A percentile compares a stretch with the other conserved stretches of the same genome.
These are phyloP conservation scores for Galium porrigens DNA, from an alignment of 305 asterid species.

Conservation along the genomic window DNA sequence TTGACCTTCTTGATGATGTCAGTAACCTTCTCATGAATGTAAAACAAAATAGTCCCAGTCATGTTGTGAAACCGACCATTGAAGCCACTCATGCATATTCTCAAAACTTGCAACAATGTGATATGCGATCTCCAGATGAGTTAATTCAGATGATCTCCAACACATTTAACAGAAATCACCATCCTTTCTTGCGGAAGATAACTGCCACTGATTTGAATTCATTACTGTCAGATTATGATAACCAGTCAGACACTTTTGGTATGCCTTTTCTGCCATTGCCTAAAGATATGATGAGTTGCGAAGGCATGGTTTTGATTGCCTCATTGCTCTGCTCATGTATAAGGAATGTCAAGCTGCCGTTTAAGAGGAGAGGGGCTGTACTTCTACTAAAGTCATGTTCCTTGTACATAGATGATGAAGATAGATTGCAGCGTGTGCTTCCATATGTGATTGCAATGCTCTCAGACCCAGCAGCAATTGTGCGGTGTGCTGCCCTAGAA, in stretches of 20 bases:
- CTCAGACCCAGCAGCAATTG: constrained; percentile 94
- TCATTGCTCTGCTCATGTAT: constrained; percentile 93
- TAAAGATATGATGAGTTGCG: constrained; percentile 72
- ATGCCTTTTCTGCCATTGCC: constrained; percentile 85
- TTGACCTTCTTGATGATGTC: constrained; percentile 67
- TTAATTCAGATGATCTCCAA: constrained; percentile 59
- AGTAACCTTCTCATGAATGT: constrained; percentile 60
- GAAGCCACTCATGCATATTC: constrained; percentile 32
- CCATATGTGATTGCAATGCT: constrained; percentile 90
- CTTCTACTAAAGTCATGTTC: constrained; percentile 86
- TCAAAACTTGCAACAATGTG: constrained; percentile 33
- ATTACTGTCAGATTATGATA: constrained; percentile 50
- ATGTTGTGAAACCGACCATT: constrained; percentile 31
- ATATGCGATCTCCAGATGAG: constrained; percentile 59
- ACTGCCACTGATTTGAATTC: constrained; percentile 53
- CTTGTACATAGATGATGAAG: constrained; percentile 84
- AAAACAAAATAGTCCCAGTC: constrained; percentile 36
- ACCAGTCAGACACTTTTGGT: constrained; percentile 90
- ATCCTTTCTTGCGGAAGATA: constrained; percentile 73
- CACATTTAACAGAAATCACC: constrained; percentile 59
- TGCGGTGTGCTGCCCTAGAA: constrained; percentile 95
- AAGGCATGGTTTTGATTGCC: constrained; percentile 97
- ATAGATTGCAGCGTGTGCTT: constrained; percentile 86
- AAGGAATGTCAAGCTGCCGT: constrained; percentile 87
- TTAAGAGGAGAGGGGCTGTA: constrained; percentile 85